Conservation (phyloP, 1,139 yeast species). For the Pichiaceae sp. region DNA sequence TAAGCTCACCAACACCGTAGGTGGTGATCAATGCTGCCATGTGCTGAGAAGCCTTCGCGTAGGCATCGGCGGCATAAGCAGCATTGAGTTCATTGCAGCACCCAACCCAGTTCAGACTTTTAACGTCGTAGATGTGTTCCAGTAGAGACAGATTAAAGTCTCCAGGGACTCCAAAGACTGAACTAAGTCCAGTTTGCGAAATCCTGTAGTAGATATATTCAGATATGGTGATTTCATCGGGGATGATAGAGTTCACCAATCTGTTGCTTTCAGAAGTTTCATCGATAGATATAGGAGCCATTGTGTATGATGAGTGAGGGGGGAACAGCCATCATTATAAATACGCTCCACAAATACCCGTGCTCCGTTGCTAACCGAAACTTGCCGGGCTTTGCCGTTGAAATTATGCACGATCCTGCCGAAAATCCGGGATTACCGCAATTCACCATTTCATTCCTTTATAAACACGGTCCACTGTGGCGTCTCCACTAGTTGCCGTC, state of each 20-base stretch:
- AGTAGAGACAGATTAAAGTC: constrained; percentile 50
- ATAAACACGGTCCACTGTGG: too few relatives aligned
- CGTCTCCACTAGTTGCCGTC: too few relatives aligned
- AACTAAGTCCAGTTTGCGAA: constrained; percentile 19
- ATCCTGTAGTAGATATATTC: constrained; percentile 23
- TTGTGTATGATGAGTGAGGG: too few relatives aligned
- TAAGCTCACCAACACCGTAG: constrained; percentile 82
- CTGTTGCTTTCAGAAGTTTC: background rate
- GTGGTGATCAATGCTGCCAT: constrained; percentile 46
- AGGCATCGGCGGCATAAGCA: constrained; percentile 77
- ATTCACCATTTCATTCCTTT: too few relatives aligned
- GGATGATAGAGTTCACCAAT: background rate
- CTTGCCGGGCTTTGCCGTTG: too few relatives aligned
- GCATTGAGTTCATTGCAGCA: constrained; percentile 57
- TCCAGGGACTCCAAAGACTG: constrained; percentile 42
- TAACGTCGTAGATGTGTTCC: constrained; percentile 43
- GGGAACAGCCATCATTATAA: too few relatives aligned
- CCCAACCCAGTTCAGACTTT: constrained; percentile 44
- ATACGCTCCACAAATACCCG: too few relatives aligned
- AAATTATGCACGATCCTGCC: too few relatives aligned
- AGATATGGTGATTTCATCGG: constrained; percentile 18
- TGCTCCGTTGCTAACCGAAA: too few relatives aligned
- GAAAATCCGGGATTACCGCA: too few relatives aligned
- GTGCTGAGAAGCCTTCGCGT: constrained; percentile 44
- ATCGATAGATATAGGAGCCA: background rate